phyloP scores from a whole-genome alignment of 164 flowering plant species.

The Magnolia kwangsiensis region DNA sequence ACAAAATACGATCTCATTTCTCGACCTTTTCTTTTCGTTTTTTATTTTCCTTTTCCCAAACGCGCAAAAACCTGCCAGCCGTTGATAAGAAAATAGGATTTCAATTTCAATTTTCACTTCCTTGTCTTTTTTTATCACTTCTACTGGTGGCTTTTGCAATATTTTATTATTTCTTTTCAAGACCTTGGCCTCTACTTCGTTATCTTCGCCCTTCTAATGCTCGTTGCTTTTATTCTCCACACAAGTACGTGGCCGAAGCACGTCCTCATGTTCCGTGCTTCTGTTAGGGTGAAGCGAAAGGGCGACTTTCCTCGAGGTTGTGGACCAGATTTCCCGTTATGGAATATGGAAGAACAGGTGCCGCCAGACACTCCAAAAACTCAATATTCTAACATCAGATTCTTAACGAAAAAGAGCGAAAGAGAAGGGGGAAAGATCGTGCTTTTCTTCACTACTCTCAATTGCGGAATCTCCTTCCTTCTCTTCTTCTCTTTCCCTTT shows the following conservation, averaged over 20 bases:
- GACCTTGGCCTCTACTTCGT: background rate
- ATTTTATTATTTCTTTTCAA: background rate
- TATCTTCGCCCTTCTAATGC: background rate
- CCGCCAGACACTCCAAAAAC: background rate
- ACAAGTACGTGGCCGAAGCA: conserved; percentile 1
- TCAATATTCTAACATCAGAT: background rate
- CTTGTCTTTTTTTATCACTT: background rate
- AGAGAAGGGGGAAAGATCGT: background rate
- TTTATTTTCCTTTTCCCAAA: background rate
- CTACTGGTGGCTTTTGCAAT: background rate
- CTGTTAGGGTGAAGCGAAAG: background rate
- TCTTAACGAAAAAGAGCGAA: background rate
- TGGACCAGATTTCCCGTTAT: conserved; percentile 9
- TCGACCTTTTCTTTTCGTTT: background rate
- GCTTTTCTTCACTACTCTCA: too few species aligned
- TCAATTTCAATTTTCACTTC: background rate
- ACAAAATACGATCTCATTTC: conserved; percentile 17
- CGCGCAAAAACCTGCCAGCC: background rate
- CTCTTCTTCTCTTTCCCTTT: background rate
- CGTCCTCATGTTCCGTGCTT: conserved; percentile 1
- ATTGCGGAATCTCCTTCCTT: background rate
- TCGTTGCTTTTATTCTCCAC: background rate
- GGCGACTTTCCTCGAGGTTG: background rate
- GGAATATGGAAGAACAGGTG: background rate
- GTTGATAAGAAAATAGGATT: background rate